Percentiles rank a stretch among this genome's conserved stretches.
These are phyloP conservation scores for Noccaea caerulescens DNA, from an alignment of 345 rosid species.

Conservation along the genomic window DNA sequence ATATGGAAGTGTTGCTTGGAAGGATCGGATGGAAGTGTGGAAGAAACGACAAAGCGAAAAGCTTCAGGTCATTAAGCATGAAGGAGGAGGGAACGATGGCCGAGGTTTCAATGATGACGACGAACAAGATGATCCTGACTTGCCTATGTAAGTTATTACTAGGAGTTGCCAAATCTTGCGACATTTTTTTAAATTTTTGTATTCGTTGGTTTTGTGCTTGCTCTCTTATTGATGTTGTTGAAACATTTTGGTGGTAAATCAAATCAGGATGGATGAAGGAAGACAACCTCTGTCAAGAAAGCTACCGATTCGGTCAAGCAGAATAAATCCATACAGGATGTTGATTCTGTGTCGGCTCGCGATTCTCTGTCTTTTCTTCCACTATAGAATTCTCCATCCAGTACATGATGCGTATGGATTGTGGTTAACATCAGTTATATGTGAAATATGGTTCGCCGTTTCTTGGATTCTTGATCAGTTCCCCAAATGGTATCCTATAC, in stretches of 20 bases:
- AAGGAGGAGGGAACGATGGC: conserved; percentile 61
- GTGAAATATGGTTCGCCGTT: conserved; percentile 94
- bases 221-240: conserved; percentile 9
- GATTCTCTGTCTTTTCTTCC: conserved; percentile 82
- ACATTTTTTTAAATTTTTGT: not conserved
- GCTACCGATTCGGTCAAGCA: conserved; percentile 90
- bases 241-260: conserved; percentile 2
- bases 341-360: conserved; percentile 78
- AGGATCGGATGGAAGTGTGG: conserved; percentile 94
- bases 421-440: conserved; percentile 95
- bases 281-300: conserved; percentile 96
- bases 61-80: conserved; percentile 81
- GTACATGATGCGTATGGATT: conserved; percentile 83
- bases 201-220: not conserved
- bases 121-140: conserved; percentile 78
- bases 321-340: conserved; percentile 88
- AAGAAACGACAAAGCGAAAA: conserved; percentile 78
- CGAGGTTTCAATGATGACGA: conserved; percentile 49
- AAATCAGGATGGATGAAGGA: conserved; percentile 97
- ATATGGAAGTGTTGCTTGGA: conserved; percentile 99
- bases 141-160: conserved; percentile 71
- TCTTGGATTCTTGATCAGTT: conserved; percentile 97
- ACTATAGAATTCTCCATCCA: conserved; percentile 88
- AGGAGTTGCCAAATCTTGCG: not conserved
- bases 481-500: conserved; percentile 92